Evolutionary conservation across 768 basidiomycete genomes (phyloP), one percentile per base, ranked within the genome.

Genomic region (Mycena haematopus): DNA sequence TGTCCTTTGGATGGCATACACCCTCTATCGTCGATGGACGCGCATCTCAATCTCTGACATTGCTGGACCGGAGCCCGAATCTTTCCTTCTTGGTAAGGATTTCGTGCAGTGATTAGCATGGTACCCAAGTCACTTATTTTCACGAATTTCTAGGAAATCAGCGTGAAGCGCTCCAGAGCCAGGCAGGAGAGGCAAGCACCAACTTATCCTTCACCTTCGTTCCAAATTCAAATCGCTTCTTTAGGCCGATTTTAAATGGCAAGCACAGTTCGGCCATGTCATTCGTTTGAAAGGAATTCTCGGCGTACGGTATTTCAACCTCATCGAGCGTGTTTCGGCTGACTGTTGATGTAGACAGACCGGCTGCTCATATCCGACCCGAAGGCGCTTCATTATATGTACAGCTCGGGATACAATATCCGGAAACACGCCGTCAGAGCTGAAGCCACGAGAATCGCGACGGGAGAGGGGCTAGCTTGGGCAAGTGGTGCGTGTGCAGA

Each of bases 281-380:
- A 79, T 83, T 31, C 80, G 82, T 40, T 68, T 86, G 58, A 82
- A 83, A 68, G 50, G 80, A 4, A 72, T 80, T 31, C 58, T 60
- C 24, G 58, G 50, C 3, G 58, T 60, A 53, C 8, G 21, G 22
- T 29, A 24, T 8, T 46, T 15, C n/a, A 21, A 1, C 21, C 1
- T 38, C 27, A 21, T 25, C 45, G 22, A 6, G 9, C 50, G 50
- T 51, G 13, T n/a, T n/a, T n/a, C n/a, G 6, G 21, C 21, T 51
- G 9, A 51, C 33, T n/a, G 9, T 35, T 31, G 10, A 51, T 33
- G 29, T 67, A 86, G 85, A 80, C 84, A 65, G 82, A 85, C 68
- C 79, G 82, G 21, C 72, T 87, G 35, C 71, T 83, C 51, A 77
- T 85, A 56, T 80, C 83, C 29, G 86, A 87, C 60, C 84, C 83